phyloP scores from a whole-genome alignment of 176 grass and related monocot genomes.

The Oryza rufipogon region DNA sequence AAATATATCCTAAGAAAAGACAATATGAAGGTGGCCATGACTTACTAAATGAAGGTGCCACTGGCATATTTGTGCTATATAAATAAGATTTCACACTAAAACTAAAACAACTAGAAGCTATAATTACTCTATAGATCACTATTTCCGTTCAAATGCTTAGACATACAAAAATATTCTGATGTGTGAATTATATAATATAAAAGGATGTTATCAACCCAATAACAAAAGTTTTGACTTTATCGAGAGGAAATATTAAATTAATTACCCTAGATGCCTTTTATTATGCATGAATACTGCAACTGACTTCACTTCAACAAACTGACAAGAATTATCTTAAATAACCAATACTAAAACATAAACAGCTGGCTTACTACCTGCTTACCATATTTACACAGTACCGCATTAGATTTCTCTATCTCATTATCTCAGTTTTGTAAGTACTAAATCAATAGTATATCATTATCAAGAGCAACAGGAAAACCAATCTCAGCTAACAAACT shows the following conservation, averaged over 20 bases:
- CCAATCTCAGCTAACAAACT: constrained; percentile 8
- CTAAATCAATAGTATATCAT: neutral
- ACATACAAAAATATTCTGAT: constrained; percentile 20
- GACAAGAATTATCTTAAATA: constrained; percentile 9
- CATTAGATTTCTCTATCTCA: neutral
- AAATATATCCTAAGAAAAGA: constrained; percentile 22
- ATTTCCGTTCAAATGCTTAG: neutral
- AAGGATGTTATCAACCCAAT: constrained; percentile 24
- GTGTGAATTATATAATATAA: constrained; percentile 12
- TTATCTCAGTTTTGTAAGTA: constrained; percentile 16
- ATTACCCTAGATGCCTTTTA: constrained; percentile 9
- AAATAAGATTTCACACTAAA: constrained; percentile 19
- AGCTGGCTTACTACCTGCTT: neutral
- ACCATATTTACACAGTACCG: neutral
- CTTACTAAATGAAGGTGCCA: constrained; percentile 8
- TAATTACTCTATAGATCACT: constrained; percentile 16
- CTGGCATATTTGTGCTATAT: constrained; percentile 24
- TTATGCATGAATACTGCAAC: neutral
- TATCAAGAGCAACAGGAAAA: constrained; percentile 4
- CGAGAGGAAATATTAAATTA: neutral
- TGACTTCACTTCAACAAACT: neutral
- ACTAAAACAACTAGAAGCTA: neutral
- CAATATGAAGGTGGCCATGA: neutral
- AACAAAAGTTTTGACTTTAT: neutral
- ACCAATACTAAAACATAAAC: constrained; percentile 10